phyloP scores from a whole-genome alignment of 148 eudicot species.

The Rhododendron ovatum region DNA sequence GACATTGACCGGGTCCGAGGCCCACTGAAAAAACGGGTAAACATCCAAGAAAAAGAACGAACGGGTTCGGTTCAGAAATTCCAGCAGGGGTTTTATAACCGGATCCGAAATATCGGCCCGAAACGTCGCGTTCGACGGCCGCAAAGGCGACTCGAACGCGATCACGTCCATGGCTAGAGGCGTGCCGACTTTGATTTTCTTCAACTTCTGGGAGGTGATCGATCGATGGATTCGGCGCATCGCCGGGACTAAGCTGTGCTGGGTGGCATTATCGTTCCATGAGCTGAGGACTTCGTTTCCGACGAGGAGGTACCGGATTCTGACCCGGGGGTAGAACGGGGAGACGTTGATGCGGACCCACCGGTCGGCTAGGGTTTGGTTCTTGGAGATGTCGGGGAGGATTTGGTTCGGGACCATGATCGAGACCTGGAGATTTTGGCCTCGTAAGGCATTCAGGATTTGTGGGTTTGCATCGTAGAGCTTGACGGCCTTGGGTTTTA shows the following conservation, averaged over 20 bases:
- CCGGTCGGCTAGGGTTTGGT: conserved; percentile 61
- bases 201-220: conserved; percentile 26
- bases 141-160: conserved; percentile 45
- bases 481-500: conserved; percentile 62
- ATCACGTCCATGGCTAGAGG: conserved; percentile 69
- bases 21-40: conserved; percentile 76
- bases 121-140: conserved; percentile 69
- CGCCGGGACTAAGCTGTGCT: conserved; percentile 65
- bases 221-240: conserved; percentile 59
- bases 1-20: conserved; percentile 35
- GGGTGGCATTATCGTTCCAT: conserved; percentile 23
- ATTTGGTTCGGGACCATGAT: conserved; percentile 83
- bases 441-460: conserved; percentile 32
- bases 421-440: conserved; percentile 53
- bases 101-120: conserved; percentile 40
- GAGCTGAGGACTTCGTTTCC: conserved; percentile 77
- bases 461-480: conserved; percentile 55
- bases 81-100: conserved; percentile 56
- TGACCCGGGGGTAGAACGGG: conserved; percentile 66
- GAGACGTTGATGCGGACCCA: conserved; percentile 67
- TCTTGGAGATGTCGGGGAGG: conserved; percentile 51
- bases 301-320: conserved; percentile 68
- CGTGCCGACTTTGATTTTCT: conserved; percentile 71
- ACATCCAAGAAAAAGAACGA: conserved; percentile 77
- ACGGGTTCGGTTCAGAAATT: conserved; percentile 60